These are phyloP conservation scores for Sodiomyces alkalinus DNA, from an alignment of 2,329 filamentous ascomycete species.

Conservation along the genomic window DNA sequence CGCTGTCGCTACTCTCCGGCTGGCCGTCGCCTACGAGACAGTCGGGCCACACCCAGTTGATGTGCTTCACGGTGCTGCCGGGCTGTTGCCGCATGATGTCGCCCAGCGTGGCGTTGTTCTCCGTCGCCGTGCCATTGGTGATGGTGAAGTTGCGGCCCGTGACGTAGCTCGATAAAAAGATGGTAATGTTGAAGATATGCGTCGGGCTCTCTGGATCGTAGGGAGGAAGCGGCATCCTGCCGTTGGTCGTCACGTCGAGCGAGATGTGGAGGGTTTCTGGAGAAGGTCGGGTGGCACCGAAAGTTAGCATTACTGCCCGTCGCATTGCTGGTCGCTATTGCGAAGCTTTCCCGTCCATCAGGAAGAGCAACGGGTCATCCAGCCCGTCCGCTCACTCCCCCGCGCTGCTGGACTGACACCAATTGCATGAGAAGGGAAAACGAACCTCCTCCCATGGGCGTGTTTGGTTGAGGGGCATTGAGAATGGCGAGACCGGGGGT, in stretches of 20 bases:
- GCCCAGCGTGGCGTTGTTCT: slow-evolving; percentile 37
- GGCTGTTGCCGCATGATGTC: slow-evolving; percentile 49
- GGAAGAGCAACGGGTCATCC: no score
- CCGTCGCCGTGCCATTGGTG: slow-evolving; percentile 42
- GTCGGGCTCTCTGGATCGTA: slow-evolving; percentile 37
- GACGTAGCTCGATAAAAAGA: slow-evolving; percentile 51
- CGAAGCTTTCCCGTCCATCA: no score
- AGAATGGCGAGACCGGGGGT: slow-evolving; percentile 54
- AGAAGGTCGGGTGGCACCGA: no score
- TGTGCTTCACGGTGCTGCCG: slow-evolving; percentile 56
- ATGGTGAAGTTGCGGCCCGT: slow-evolving; percentile 53
- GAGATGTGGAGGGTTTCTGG: slow-evolving; percentile 46
- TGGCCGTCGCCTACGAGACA: slow-evolving; percentile 49
- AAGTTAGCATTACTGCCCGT: slow-evolving; percentile 8
- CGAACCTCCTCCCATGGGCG: slow-evolving; percentile 47
- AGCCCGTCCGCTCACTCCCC: neutral
- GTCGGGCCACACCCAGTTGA: slow-evolving; percentile 57
- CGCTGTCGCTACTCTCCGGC: slow-evolving; percentile 26
- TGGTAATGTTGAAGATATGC: slow-evolving; percentile 46
- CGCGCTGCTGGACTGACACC: slow-evolving; percentile 7
- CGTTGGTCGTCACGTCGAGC: slow-evolving; percentile 51
- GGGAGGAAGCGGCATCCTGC: slow-evolving; percentile 43
- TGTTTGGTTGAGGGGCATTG: slow-evolving; percentile 49
- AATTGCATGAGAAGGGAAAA: no score
- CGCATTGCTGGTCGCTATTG: no score